A percentile compares a stretch with the other conserved stretches of the same genome.
Conservation (phyloP, 2,329 filamentous ascomycete genomes). For the Cladorrhinum sp. region DNA sequence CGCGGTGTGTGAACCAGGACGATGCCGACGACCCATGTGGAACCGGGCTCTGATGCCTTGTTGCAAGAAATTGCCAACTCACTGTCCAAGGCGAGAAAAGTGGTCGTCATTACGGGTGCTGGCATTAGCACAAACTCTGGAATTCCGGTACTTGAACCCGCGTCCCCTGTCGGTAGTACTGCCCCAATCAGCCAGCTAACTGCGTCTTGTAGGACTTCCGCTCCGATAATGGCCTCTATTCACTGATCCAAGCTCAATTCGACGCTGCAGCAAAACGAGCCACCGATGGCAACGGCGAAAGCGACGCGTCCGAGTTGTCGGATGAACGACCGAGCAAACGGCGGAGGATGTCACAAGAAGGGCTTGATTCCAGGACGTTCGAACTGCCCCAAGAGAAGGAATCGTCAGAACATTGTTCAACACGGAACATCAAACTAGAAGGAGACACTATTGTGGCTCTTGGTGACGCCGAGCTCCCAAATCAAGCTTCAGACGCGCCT, state of each 20-base stretch:
- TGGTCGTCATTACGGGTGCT: constrained; percentile 70
- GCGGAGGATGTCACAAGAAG: constrained; percentile 32
- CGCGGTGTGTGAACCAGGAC: constrained; percentile 24
- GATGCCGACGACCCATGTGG: constrained; percentile 60
- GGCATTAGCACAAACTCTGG: constrained; percentile 75
- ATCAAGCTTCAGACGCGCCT: not conserved
- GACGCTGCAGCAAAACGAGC: constrained; percentile 45
- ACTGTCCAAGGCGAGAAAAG: constrained; percentile 62
- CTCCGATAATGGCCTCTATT: constrained; percentile 69
- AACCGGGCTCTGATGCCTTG: constrained; percentile 47
- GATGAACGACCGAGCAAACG: constrained; percentile 34
- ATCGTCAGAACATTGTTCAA: not conserved
- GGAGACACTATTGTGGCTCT: not conserved
- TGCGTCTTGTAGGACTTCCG: constrained; percentile 58
- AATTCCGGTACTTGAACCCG: constrained; percentile 57
- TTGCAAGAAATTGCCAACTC: constrained; percentile 65
- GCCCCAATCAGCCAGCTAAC: not conserved
- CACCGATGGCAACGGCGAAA: constrained; percentile 31
- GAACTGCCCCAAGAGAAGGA: not conserved
- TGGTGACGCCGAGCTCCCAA: not conserved
- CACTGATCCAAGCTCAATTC: constrained; percentile 66
- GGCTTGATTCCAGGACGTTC: not conserved
- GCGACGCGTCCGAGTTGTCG: constrained; percentile 29
- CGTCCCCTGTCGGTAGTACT: not conserved
- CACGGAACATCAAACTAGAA: not conserved